Evolutionary conservation across 306 rosid species (phyloP), one percentile per base, ranked within the genome.

Genomic region (Castanea mollissima): DNA sequence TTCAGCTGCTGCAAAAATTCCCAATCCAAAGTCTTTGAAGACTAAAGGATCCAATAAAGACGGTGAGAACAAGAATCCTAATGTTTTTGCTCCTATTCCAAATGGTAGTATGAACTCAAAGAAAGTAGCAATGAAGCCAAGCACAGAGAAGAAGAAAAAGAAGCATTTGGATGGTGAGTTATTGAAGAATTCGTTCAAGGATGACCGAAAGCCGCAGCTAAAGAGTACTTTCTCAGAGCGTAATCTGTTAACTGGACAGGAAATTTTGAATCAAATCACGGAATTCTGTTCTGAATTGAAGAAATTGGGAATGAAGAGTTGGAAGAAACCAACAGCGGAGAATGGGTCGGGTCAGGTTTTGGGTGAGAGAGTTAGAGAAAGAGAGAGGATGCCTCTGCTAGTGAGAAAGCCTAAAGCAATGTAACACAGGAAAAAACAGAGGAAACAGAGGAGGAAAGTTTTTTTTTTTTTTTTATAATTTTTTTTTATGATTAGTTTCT

Each of bases 21-120:
- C 31, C 6, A 16, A 70, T 34, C 62, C 55, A 10, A 86, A 84
- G 63, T 10, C 73, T 38, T 82, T 54, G 57, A 76, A 76, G 35
- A 34, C 69, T 4, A 52, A 74, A 51, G 67, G 56, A 55, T 85
- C 71, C 29, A 13, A 27, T 51, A 83, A 79, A 69, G 85, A 85
- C 25, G 73, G 18, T 69, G 92, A 90, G 82, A 90, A 90, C 69
- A 79, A 60, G 72, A 76, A 85, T 78, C 92, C 90, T 46, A 90
- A 90, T 80, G 38, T 76, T 71, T 21, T 83, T n/a, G 78, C 67
- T 23, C 63, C 72, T 54, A 32, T 51, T 52, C 69, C 79, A 0
- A 55, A 6, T 14, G 79, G 38, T 4, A 79, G 81, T 23, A 74
- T 68, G 52, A 84, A 74, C 51, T 4, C 76, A 20, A 75, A 73